A percentile compares a stretch with the other conserved stretches of the same genome.
Conservation (phyloP, 2,329 filamentous ascomycete species). For the Ascochyta viciae-villosae region DNA sequence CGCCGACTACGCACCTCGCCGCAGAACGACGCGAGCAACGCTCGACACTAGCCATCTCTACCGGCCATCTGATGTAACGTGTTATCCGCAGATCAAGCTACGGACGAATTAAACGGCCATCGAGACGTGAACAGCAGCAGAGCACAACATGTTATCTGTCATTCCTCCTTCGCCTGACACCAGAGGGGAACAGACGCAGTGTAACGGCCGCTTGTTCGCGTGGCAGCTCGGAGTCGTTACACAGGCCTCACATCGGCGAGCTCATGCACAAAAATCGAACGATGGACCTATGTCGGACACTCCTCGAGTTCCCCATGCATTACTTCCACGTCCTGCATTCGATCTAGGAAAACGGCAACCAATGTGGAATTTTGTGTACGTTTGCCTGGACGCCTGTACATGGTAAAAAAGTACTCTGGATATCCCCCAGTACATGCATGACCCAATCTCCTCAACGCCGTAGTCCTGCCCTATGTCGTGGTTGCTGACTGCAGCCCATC, state of each 20-base stretch:
- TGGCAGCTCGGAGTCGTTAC: constrained; percentile 8
- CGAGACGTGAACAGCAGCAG: neutral
- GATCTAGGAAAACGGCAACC: neutral
- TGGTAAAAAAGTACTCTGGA: constrained; percentile 10
- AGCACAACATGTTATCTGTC: neutral
- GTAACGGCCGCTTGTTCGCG: constrained; percentile 11
- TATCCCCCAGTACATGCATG: constrained; percentile 14
- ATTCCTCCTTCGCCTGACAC: neutral
- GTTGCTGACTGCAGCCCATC: neutral
- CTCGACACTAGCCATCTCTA: too few species aligned
- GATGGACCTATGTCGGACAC: neutral
- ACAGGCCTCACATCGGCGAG: constrained; percentile 9
- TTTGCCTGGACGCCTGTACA: constrained; percentile 14
- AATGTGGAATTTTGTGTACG: neutral
- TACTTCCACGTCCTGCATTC: neutral
- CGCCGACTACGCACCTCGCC: constrained; percentile 5
- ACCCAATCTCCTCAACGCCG: constrained; percentile 11
- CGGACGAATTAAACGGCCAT: too few species aligned
- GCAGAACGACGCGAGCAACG: neutral
- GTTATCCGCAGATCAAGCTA: too few species aligned
- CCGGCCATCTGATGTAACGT: too few species aligned
- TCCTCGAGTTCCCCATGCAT: neutral
- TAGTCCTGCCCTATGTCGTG: constrained; percentile 5
- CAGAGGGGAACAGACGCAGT: constrained; percentile 8
- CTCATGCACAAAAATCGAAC: constrained; percentile 5